Percentiles rank a stretch among this genome's conserved stretches.
Evolutionary conservation across 495 filamentous ascomycete species (phyloP).

Genomic region (Aspergillus taichungensis): DNA sequence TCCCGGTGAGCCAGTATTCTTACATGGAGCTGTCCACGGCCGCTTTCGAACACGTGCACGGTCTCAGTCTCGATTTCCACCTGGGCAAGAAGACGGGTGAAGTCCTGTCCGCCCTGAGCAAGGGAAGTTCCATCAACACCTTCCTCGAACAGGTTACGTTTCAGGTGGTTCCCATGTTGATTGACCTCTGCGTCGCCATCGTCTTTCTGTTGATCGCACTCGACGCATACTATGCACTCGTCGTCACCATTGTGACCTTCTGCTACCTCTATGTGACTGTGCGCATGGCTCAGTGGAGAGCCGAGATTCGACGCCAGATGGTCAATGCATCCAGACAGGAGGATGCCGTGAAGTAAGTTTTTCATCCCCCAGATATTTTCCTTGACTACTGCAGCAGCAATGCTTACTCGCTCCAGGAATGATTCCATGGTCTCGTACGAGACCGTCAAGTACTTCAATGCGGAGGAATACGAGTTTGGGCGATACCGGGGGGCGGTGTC

Average conservation of each 20-base stretch:
- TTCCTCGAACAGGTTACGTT: conserved; percentile 96
- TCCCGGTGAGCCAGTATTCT: conserved; percentile 91
- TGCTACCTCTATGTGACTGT: conserved; percentile 93
- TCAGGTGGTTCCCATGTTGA: conserved; percentile 86
- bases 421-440: conserved; percentile 97
- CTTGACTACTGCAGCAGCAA: too few relatives aligned
- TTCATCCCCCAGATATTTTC: not conserved
- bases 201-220: conserved; percentile 73
- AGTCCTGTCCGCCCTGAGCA: conserved; percentile 88
- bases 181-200: conserved; percentile 82
- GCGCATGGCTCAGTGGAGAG: conserved; percentile 87
- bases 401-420: conserved; percentile 44
- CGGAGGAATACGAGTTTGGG: conserved; percentile 85
- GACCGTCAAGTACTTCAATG: conserved; percentile 99
- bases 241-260: conserved; percentile 86
- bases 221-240: conserved; percentile 86
- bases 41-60: conserved; percentile 94
- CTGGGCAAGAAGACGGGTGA: conserved; percentile 95
- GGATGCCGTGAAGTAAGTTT: conserved; percentile 73
- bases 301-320: conserved; percentile 84
- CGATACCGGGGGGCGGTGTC: conserved; percentile 72
- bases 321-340: conserved; percentile 89
- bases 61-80: conserved; percentile 91
- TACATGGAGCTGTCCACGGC: conserved; percentile 91
- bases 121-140: conserved; percentile 90